A percentile compares a stretch with the other conserved stretches of the same genome.
Conservation (phyloP, 805 yeast species). For the Lipomyces lipofer region DNA sequence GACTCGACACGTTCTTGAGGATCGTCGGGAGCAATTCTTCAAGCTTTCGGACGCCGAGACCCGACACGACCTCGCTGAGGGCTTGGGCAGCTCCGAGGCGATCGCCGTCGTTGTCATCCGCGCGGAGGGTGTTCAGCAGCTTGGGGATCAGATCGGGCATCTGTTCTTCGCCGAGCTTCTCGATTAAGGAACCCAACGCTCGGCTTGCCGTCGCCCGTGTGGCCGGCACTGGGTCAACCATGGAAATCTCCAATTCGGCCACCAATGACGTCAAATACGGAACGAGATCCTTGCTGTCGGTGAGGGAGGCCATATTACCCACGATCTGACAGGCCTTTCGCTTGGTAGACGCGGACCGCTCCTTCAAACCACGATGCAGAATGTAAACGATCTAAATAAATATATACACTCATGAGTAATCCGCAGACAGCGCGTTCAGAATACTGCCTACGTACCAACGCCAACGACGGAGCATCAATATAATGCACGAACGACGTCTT, state of each 20-base stretch:
- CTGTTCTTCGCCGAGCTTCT: constrained; percentile 91
- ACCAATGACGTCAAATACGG: constrained; percentile 82
- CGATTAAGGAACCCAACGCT: constrained; percentile 94
- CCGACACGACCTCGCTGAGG: constrained; percentile 87
- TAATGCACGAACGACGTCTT: constrained; percentile 94
- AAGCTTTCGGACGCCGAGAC: constrained; percentile 81
- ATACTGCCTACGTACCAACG: constrained; percentile 71
- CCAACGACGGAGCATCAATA: constrained; percentile 96
- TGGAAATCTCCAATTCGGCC: constrained; percentile 81
- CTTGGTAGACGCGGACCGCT: constrained; percentile 89
- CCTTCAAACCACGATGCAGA: constrained; percentile 91
- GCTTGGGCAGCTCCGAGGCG: constrained; percentile 98
- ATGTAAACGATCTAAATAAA: constrained; percentile 61
- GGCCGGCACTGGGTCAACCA: constrained; percentile 98
- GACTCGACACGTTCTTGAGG: constrained; percentile 64
- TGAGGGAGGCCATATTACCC: constrained; percentile 96
- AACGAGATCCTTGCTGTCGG: constrained; percentile 78
- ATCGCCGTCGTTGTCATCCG: constrained; percentile 80
- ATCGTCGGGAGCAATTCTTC: constrained; percentile 87
- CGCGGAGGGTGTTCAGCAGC: constrained; percentile 71
- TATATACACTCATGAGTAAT: too few species aligned
- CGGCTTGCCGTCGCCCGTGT: constrained; percentile 97
- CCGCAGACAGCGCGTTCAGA: too few species aligned
- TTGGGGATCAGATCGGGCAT: constrained; percentile 91
- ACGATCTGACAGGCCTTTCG: constrained; percentile 96